These are phyloP conservation scores for Orychophragmus violaceus DNA, from an alignment of 345 rosid species.

Conservation along the genomic window DNA sequence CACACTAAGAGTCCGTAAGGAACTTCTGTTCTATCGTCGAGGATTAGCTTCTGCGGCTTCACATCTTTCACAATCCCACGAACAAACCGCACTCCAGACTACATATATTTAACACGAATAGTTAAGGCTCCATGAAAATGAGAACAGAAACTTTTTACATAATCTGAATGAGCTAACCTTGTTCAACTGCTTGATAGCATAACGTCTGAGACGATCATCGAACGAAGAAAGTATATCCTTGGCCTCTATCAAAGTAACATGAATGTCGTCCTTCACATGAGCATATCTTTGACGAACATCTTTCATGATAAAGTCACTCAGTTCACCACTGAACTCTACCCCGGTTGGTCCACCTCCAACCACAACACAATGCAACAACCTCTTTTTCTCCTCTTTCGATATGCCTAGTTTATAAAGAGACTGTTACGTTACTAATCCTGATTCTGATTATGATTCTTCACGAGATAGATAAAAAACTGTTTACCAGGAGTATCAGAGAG, in stretches of 20 bases:
- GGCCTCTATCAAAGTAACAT: constrained; percentile 95
- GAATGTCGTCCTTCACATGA: constrained; percentile 79
- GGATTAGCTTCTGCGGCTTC: constrained; percentile 61
- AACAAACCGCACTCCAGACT: constrained; percentile 89
- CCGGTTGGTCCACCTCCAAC: constrained; percentile 99
- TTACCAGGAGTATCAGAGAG: constrained; percentile 88
- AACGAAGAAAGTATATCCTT: constrained; percentile 91
- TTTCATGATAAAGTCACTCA: constrained; percentile 80
- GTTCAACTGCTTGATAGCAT: constrained; percentile 85
- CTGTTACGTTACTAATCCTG: background rate
- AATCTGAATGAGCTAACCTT: constrained; percentile 44
- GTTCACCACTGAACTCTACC: constrained; percentile 96
- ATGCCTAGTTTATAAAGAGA: constrained; percentile 37
- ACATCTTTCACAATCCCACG: constrained; percentile 90
- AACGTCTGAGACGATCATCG: constrained; percentile 82
- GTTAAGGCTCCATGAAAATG: background rate
- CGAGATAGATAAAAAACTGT: background rate
- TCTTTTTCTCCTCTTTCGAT: constrained; percentile 68
- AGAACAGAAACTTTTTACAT: background rate
- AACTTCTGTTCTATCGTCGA: constrained; percentile 76
- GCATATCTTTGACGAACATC: constrained; percentile 86
- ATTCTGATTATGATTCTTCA: background rate
- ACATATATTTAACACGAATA: constrained; percentile 14
- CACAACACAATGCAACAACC: constrained; percentile 85
- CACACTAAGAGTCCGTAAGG: constrained; percentile 88